Evolutionary conservation across 1,139 yeast genomes (phyloP).

Genomic region (Hanseniaspora sp.): DNA sequence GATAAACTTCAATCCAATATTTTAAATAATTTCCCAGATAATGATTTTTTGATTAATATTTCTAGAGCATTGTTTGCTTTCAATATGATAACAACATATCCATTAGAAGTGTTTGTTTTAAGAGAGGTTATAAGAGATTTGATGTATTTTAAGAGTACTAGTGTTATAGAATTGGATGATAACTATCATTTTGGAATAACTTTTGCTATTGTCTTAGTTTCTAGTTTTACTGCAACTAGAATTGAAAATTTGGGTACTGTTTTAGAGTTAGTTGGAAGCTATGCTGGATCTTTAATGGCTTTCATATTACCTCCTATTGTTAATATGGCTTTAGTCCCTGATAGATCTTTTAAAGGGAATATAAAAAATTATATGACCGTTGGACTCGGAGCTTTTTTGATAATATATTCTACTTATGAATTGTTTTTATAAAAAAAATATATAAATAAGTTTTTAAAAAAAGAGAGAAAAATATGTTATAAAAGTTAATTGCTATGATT

Average conservation of each 20-base stretch:
- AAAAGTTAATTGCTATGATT: too few species aligned
- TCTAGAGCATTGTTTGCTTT: constrained; percentile 89
- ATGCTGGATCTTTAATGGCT: constrained; percentile 87
- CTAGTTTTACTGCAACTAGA: constrained; percentile 65
- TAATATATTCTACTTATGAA: constrained; percentile 55
- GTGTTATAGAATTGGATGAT: constrained; percentile 31
- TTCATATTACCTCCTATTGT: constrained; percentile 85
- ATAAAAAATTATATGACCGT: constrained; percentile 53
- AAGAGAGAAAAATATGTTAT: too few species aligned
- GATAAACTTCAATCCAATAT: constrained; percentile 75
- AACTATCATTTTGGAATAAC: constrained; percentile 58
- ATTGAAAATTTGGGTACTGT: constrained; percentile 87
- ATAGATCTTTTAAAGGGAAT: constrained; percentile 36
- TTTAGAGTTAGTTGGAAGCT: constrained; percentile 80
- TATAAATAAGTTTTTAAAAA: too few species aligned
- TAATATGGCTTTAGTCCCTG: constrained; percentile 52
- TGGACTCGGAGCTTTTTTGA: constrained; percentile 60
- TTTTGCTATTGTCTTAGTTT: constrained; percentile 49
- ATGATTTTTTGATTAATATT: constrained; percentile 62
- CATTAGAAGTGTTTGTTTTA: constrained; percentile 79
- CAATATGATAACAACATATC: constrained; percentile 89
- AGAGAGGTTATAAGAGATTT: constrained; percentile 72
- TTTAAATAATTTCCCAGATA: constrained; percentile 69
- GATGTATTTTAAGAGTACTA: constrained; percentile 30
- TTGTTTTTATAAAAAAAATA: not conserved